phyloP scores from a whole-genome alignment of 371 early-diverging fungal species.

The Lichtheimia hyalospora region DNA sequence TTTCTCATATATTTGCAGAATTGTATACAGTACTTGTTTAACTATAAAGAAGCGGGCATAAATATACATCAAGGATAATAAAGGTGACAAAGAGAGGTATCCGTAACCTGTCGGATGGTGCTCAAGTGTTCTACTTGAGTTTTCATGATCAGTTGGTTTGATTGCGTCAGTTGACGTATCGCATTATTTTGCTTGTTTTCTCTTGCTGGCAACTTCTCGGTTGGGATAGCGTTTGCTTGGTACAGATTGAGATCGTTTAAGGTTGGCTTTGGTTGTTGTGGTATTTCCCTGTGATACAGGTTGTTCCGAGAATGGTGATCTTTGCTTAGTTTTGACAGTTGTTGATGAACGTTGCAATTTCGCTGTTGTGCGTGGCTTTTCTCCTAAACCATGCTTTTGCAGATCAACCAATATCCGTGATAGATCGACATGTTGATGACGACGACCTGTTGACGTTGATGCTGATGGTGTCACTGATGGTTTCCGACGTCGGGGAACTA shows the following conservation, averaged over 20 bases:
- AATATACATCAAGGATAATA: too few relatives aligned
- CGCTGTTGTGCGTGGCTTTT: neutral
- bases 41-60: too few relatives aligned
- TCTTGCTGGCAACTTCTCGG: too few relatives aligned
- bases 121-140: constrained; percentile 13
- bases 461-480: neutral
- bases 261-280: neutral
- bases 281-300: neutral
- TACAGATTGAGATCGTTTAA: constrained; percentile 19
- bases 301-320: neutral
- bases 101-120: constrained; percentile 14
- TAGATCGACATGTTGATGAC: neutral
- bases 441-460: neutral
- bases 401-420: neutral
- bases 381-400: constrained; percentile 2
- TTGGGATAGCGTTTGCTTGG: constrained; percentile 12
- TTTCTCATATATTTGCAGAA: too few relatives aligned
- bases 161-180: neutral
- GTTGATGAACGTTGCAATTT: constrained; percentile 4
- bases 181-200: neutral
- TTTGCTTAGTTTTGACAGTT: constrained; percentile 2
- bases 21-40: too few relatives aligned
- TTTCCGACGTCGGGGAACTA: neutral
- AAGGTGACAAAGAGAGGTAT: neutral
- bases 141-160: neutral